phyloP scores from a whole-genome alignment of 306 rosid species.

The Quercus wislizeni region DNA sequence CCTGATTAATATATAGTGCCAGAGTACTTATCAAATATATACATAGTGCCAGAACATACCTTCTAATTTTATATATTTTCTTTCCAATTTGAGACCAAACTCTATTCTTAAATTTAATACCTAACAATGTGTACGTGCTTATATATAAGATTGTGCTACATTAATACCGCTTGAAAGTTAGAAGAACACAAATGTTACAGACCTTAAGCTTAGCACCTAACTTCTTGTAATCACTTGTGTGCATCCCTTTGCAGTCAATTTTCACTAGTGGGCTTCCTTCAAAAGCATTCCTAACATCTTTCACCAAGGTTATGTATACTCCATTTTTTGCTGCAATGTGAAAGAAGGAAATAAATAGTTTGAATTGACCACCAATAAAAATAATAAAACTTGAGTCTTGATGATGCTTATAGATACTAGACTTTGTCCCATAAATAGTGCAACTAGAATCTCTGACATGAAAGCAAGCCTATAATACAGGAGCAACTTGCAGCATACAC shows the following conservation, averaged over 20 bases:
- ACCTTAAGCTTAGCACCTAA: slow-evolving; percentile 95
- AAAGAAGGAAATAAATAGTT: slow-evolving; percentile 24
- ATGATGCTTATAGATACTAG: slow-evolving; percentile 10
- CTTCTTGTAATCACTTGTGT: slow-evolving; percentile 93
- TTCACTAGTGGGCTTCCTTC: slow-evolving; percentile 88
- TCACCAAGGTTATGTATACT: slow-evolving; percentile 69
- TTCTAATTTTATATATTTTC: neutral
- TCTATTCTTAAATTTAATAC: neutral
- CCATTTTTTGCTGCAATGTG: slow-evolving; percentile 78
- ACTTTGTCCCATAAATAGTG: slow-evolving; percentile 1
- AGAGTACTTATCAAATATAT: neutral
- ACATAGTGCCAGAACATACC: neutral
- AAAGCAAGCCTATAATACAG: slow-evolving; percentile 4
- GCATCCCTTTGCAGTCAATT: slow-evolving; percentile 84
- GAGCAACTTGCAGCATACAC: slow-evolving; percentile 14
- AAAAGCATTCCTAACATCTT: slow-evolving; percentile 81
- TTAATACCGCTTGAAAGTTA: neutral
- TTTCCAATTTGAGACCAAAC: neutral
- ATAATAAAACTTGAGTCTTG: neutral
- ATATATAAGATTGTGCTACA: slow-evolving; percentile 4
- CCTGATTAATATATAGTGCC: neutral
- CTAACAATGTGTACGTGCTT: neutral
- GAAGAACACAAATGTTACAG: slow-evolving; percentile 12
- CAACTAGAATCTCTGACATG: neutral
- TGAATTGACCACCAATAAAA: slow-evolving; percentile 7